phyloP scores from a whole-genome alignment of 176 grass and related monocot genomes.

The bread wheat (Triticum aestivum) region IWGSC_CS_RefSeq_v2.1 NC_057811.1:400428839-400429338 shows the following conservation, averaged over 20 bases:
- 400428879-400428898: constrained; percentile 68
- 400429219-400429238: constrained; percentile 20
- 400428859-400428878: constrained; percentile 76
- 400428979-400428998: constrained; percentile 94
- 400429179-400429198: constrained; percentile 27
- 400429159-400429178: not conserved
- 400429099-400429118: not conserved
- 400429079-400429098: not conserved
- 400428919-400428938: constrained; percentile 62
- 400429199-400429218: constrained; percentile 22
- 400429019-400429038: constrained; percentile 33
- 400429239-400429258: constrained; percentile 41
- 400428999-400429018: constrained; percentile 41
- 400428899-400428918: constrained; percentile 60
- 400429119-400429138: not conserved
- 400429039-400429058: not conserved
- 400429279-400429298: constrained; percentile 3
- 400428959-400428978: constrained; percentile 97
- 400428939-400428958: constrained; percentile 62
- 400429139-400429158: not conserved
- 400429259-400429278: not conserved
- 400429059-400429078: not conserved
- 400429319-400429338: not conserved
- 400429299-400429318: not conserved
- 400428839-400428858: constrained; percentile 68